A percentile compares a stretch with the other conserved stretches of the same genome.
These are phyloP conservation scores for Talaromyces proteolyticus DNA, from an alignment of 495 filamentous ascomycete species.

Conservation along the genomic window DNA sequence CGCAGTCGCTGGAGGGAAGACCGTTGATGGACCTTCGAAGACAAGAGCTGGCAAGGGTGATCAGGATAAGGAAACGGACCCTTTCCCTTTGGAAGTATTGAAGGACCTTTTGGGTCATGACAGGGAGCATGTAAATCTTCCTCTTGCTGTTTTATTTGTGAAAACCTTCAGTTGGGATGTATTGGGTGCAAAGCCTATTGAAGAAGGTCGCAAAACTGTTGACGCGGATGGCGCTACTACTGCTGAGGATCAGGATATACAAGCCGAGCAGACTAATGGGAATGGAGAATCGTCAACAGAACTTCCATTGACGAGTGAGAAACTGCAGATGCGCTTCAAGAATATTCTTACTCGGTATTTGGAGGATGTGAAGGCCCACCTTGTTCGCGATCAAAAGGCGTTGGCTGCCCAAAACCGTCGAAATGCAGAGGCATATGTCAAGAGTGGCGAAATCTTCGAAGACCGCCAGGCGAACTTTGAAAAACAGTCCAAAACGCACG, in stretches of 20 bases:
- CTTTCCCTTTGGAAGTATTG: slow-evolving; percentile 91
- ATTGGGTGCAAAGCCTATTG: slow-evolving; percentile 64
- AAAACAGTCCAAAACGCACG: slow-evolving; percentile 83
- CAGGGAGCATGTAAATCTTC: slow-evolving; percentile 84
- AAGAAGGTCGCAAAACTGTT: slow-evolving; percentile 76
- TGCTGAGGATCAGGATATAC: slow-evolving; percentile 36
- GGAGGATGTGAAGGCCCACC: slow-evolving; percentile 85
- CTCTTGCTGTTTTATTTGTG: slow-evolving; percentile 87
- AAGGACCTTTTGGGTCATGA: slow-evolving; percentile 95
- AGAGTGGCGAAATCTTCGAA: slow-evolving; percentile 97
- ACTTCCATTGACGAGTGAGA: slow-evolving; percentile 64
- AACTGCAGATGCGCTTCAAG: slow-evolving; percentile 79
- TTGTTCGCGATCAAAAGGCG: slow-evolving; percentile 83
- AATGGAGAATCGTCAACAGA: slow-evolving; percentile 44
- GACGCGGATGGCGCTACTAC: slow-evolving; percentile 73
- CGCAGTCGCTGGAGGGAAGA: slow-evolving; percentile 38
- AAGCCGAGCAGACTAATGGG: slow-evolving; percentile 28
- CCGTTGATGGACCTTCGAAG: slow-evolving; percentile 49
- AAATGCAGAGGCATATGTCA: slow-evolving; percentile 97
- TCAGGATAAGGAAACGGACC: slow-evolving; percentile 53
- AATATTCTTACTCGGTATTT: slow-evolving; percentile 88
- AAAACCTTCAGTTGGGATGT: slow-evolving; percentile 97
- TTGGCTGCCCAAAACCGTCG: slow-evolving; percentile 77
- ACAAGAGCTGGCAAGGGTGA: slow-evolving; percentile 32
- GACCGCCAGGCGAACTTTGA: slow-evolving; percentile 95